phyloP scores from a whole-genome alignment of 176 grass and related monocot species.

The Echinochloa phyllopogon region DNA sequence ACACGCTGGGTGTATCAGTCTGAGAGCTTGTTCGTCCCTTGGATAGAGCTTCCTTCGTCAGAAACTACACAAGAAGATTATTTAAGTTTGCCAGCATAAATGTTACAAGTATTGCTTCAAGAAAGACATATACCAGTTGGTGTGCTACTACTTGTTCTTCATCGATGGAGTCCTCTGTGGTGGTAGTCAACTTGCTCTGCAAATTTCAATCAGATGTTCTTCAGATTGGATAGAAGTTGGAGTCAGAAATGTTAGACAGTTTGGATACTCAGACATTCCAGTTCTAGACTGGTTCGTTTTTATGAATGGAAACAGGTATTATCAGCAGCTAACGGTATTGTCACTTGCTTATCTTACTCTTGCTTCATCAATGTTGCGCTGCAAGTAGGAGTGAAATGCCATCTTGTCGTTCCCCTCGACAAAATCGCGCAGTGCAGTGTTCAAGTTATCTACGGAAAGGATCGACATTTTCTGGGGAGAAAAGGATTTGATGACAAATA shows the following conservation, averaged over 20 bases:
- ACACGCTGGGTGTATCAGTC: slow-evolving; percentile 14
- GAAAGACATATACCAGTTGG: not conserved
- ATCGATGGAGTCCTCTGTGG: slow-evolving; percentile 42
- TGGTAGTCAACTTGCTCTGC: slow-evolving; percentile 59
- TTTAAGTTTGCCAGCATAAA: not conserved
- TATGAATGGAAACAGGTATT: not conserved
- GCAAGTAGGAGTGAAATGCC: slow-evolving; percentile 70
- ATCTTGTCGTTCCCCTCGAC: slow-evolving; percentile 69
- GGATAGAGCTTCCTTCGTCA: slow-evolving; percentile 42
- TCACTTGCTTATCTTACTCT: slow-evolving; percentile 49
- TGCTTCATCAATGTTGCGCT: slow-evolving; percentile 55
- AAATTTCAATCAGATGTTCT: slow-evolving; percentile 7
- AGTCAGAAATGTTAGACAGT: not conserved
- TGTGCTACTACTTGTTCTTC: slow-evolving; percentile 43
- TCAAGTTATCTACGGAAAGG: slow-evolving; percentile 62
- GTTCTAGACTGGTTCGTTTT: not conserved
- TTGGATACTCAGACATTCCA: not conserved
- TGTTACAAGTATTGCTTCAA: not conserved
- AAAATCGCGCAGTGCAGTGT: slow-evolving; percentile 75
- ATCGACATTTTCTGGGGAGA: slow-evolving; percentile 75
- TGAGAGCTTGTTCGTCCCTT: slow-evolving; percentile 49
- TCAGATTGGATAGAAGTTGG: not conserved
- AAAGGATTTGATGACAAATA: slow-evolving; percentile 21
- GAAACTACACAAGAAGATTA: slow-evolving; percentile 41
- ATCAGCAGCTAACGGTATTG: not conserved